A percentile compares a stretch with the other conserved stretches of the same genome.
Evolutionary conservation across 2,329 filamentous ascomycete genomes (phyloP).

Genomic region (Westerdykella sp.): DNA sequence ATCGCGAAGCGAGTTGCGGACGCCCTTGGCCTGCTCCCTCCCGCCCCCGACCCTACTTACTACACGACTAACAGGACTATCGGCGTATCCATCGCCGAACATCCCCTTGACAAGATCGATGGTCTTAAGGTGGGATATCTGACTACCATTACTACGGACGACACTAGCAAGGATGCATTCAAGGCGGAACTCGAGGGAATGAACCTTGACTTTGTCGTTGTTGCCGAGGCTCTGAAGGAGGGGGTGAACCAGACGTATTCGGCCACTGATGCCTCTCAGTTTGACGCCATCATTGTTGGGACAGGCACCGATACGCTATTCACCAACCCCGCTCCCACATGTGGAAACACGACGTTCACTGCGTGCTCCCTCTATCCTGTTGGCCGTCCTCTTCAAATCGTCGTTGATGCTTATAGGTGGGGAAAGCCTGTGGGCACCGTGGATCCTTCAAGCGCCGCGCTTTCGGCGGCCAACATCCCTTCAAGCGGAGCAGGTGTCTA

Average conservation of each 20-base stretch:
- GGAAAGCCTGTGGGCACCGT: constrained; percentile 63
- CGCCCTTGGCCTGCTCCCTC: constrained; percentile 55
- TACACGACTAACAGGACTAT: constrained; percentile 64
- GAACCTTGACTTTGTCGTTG: constrained; percentile 53
- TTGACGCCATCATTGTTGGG: constrained; percentile 58
- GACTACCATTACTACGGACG: constrained; percentile 41
- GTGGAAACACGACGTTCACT: constrained; percentile 20
- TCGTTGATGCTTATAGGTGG: constrained; percentile 58
- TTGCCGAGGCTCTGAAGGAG: constrained; percentile 52
- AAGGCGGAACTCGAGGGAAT: constrained; percentile 44
- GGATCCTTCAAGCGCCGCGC: constrained; percentile 41
- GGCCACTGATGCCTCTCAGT: constrained; percentile 55
- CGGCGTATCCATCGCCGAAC: constrained; percentile 55
- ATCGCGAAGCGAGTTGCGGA: constrained; percentile 58
- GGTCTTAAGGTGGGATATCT: constrained; percentile 61
- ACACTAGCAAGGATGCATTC: constrained; percentile 50
- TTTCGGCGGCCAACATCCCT: constrained; percentile 43
- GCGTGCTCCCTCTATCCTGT: constrained; percentile 55
- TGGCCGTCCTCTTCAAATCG: constrained; percentile 57
- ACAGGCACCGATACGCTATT: constrained; percentile 55
- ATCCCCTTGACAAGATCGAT: constrained; percentile 54
- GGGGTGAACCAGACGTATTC: constrained; percentile 61
- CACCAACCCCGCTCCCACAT: constrained; percentile 8
- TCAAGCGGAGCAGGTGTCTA: constrained; percentile 36
- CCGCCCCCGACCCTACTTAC: constrained; percentile 55